Evolutionary conservation across 179 eudicot species (phyloP).

Genomic region (Drosera spatulata): DNA sequence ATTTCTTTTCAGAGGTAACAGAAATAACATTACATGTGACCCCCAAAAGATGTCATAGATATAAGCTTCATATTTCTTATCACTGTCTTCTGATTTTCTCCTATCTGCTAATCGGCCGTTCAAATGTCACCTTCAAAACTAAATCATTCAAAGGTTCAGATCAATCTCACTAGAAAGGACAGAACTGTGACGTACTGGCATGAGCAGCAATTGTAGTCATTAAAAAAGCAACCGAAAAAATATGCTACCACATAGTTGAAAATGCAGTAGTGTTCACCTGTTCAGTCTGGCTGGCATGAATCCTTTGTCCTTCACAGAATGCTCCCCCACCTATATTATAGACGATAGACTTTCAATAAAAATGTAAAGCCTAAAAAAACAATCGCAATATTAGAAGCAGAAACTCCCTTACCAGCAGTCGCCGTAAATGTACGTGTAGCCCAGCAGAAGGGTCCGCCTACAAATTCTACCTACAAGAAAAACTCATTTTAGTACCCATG

Average conservation of each 20-base stretch:
- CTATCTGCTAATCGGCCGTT: too few species aligned
- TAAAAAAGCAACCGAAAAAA: not conserved
- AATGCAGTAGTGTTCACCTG: constrained; percentile 39
- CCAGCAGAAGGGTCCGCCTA: constrained; percentile 98
- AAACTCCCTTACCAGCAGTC: constrained; percentile 52
- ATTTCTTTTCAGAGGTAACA: too few species aligned
- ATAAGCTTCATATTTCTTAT: too few species aligned
- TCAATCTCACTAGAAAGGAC: too few species aligned
- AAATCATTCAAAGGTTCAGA: too few species aligned
- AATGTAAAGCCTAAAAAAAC: not conserved
- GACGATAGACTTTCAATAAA: constrained; percentile 3
- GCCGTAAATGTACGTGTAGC: constrained; percentile 93
- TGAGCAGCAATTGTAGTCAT: not conserved
- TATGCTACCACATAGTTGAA: not conserved
- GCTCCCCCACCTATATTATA: constrained; percentile 78
- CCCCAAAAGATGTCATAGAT: too few species aligned
- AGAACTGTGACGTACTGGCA: not conserved
- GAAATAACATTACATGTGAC: too few species aligned
- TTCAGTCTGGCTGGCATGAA: constrained; percentile 72
- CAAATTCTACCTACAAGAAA: constrained; percentile 80
- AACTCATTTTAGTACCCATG: not conserved
- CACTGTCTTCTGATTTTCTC: too few species aligned
- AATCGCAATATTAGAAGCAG: not conserved
- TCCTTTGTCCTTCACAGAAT: constrained; percentile 71
- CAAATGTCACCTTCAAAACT: too few species aligned